phyloP scores from a whole-genome alignment of 148 eudicot genomes.

The Polygonum aviculare region DNA sequence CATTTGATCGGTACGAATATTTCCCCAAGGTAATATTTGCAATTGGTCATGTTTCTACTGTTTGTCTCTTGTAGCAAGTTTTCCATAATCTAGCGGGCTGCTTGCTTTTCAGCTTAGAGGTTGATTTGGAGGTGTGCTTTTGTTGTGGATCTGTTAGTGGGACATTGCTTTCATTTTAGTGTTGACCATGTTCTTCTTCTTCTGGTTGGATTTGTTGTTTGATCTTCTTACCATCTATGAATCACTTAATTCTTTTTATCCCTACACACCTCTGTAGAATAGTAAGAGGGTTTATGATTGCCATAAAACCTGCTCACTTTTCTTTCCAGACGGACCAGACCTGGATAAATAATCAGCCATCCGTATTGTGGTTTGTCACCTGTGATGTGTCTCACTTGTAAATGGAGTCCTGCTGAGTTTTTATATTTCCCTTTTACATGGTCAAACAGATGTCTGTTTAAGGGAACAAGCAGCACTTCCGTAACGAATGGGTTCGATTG shows the following conservation, averaged over 20 bases:
- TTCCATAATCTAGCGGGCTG: background rate
- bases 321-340: background rate
- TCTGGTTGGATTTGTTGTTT: background rate
- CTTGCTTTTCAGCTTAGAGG: background rate
- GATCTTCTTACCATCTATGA: background rate
- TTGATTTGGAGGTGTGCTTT: background rate
- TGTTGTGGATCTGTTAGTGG: background rate
- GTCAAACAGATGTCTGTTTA: slow-evolving; percentile 20
- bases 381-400: background rate
- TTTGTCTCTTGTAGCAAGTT: background rate
- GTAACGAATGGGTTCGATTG: slow-evolving; percentile 44
- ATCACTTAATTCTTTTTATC: background rate
- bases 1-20: background rate
- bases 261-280: too few species aligned
- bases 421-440: background rate
- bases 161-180: background rate
- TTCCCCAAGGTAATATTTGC: background rate
- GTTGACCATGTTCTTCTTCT: background rate
- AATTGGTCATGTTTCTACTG: background rate
- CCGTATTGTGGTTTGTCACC: background rate
- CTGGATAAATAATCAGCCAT: background rate
- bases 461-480: slow-evolving; percentile 10
- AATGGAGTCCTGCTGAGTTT: background rate
- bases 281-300: background rate
- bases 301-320: background rate